These are phyloP conservation scores for Gaertneriomyces sp. DNA, from an alignment of 192 early-diverging fungal genomes.

Conservation along the genomic window DNA sequence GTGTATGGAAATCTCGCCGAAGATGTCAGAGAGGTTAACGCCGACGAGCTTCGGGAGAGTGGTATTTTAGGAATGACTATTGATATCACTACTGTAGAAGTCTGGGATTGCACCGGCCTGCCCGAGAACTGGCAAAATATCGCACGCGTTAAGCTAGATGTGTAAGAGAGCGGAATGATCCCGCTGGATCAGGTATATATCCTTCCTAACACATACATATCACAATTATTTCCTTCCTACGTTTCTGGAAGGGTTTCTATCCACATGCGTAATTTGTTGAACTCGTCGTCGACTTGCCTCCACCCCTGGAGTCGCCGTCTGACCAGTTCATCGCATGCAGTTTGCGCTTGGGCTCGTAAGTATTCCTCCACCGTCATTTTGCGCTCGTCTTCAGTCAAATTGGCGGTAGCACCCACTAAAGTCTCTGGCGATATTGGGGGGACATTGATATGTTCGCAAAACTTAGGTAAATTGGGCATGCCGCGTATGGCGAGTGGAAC, in stretches of 20 bases:
- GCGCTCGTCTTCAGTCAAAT: background rate
- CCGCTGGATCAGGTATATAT: too few species aligned
- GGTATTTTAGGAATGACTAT: slow-evolving; percentile 14
- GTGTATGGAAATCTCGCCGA: slow-evolving; percentile 33
- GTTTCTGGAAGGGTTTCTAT: background rate
- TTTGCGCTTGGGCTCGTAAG: slow-evolving; percentile 1
- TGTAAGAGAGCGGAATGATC: too few species aligned
- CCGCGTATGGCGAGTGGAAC: background rate
- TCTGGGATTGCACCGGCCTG: slow-evolving; percentile 10
- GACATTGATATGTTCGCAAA: background rate
- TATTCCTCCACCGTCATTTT: slow-evolving; percentile 16
- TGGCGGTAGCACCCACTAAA: background rate
- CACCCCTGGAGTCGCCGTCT: background rate
- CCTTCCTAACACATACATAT: too few species aligned
- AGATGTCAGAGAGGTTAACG: slow-evolving; percentile 10
- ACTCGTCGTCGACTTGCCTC: slow-evolving; percentile 9
- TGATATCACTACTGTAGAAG: slow-evolving; percentile 6
- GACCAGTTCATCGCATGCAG: background rate
- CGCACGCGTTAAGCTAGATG: background rate
- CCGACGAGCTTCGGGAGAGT: slow-evolving; percentile 15
- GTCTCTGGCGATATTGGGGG: background rate
- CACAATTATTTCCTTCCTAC: too few species aligned
- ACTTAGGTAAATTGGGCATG: background rate
- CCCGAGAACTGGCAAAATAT: slow-evolving; percentile 12
- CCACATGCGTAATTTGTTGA: slow-evolving; percentile 9